These are phyloP conservation scores for Fraxinus nigra DNA, from an alignment of 305 asterid genomes.

Conservation along the genomic window DNA sequence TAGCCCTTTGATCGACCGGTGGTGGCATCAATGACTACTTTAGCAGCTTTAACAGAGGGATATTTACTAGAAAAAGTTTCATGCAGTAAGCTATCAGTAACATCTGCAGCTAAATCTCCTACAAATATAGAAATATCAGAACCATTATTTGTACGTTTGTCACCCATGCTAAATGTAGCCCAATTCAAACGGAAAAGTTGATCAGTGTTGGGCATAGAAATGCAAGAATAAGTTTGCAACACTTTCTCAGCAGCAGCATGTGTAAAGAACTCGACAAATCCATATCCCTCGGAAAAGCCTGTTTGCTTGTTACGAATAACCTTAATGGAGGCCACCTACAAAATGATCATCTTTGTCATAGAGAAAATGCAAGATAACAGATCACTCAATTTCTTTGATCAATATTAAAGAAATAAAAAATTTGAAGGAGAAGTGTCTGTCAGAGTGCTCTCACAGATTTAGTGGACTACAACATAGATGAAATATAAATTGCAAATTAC, in stretches of 20 bases:
- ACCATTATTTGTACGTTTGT: constrained; percentile 70
- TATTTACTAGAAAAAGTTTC: constrained; percentile 73
- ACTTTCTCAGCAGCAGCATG: constrained; percentile 85
- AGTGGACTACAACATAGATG: neutral
- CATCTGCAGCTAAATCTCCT: constrained; percentile 96
- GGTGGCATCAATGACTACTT: constrained; percentile 83
- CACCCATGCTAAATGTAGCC: constrained; percentile 98
- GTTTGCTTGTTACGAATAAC: constrained; percentile 93
- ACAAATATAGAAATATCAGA: constrained; percentile 92
- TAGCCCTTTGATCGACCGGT: constrained; percentile 95
- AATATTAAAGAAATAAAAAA: constrained; percentile 21
- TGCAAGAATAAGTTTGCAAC: constrained; percentile 54
- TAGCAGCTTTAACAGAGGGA: constrained; percentile 89
- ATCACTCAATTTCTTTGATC: constrained; percentile 33
- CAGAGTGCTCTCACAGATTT: neutral
- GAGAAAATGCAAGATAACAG: constrained; percentile 27
- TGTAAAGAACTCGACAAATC: constrained; percentile 81
- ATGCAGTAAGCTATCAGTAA: constrained; percentile 75
- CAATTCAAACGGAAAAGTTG: constrained; percentile 76
- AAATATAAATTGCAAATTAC: neutral
- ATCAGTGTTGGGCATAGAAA: constrained; percentile 70
- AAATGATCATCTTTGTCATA: neutral
- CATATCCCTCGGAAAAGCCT: constrained; percentile 89
- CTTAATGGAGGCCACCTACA: constrained; percentile 84
- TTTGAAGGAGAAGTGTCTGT: neutral